Base-by-base conservation (phyloP, 2,329 filamentous ascomycete genomes). In the Sphaerulina vaccinii region DNA sequence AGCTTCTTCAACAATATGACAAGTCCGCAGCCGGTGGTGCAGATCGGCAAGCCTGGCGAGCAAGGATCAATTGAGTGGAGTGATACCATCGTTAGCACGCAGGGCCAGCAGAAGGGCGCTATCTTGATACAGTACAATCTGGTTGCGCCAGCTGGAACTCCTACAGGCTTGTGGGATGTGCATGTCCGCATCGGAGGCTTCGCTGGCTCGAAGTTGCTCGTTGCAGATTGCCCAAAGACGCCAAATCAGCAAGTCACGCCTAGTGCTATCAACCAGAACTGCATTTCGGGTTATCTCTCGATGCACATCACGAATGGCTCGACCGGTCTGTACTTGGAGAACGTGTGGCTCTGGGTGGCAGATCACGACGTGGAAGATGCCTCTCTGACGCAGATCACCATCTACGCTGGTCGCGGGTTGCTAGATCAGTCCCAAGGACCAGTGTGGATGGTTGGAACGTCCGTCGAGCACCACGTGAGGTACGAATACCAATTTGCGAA, bases 371-470 rank as follows among this genome's bases (percentile, higher is more conserved):
- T 96, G 21, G 91, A 96, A 68, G 80, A 83, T 16, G 60, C 72
- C 1, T 82, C 85, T 64, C 81, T 87, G 67, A 83, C 71, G 47
- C 87, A 93, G 70, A 86, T 93, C 70, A 86, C 86, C 67, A 83
- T 97, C 67, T 96, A 88, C 82, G 95, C 90, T 69, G 92, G 90
- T 44, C 89, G 92, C 58, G 92, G 91, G 63, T 81, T 96, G 56
- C 79, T 86, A 29, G 82, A 96, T 62, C 88, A 95, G 73, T 88
- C 90, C 68, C 83, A 90, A 13, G 71, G 71, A 4, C 58, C 58
- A 1, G 42, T 73, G 7, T 76, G 73, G 73, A 65, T 75, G 62
- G 90, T 86, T 73, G 90, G 82, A 8, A 95, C 89, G 0, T 72
- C 76, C 1, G 77, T 79, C 1, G 81, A 84, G 65, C 81, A 84